phyloP scores from a whole-genome alignment of 1,284 basidiomycete genomes.

The Ganoderma sinense region DNA sequence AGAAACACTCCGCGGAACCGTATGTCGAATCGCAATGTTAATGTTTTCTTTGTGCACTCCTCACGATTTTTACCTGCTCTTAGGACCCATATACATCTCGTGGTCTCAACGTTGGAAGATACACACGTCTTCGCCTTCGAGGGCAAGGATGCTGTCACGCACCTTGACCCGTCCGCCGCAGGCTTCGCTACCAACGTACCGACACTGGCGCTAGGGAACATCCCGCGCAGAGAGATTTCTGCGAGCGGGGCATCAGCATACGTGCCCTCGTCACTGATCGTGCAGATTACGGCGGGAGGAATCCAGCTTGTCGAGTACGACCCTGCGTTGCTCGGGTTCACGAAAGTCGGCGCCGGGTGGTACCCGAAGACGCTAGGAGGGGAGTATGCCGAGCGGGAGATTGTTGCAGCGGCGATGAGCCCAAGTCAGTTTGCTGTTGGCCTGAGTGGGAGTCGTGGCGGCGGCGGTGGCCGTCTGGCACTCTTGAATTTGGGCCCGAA shows the following conservation, averaged over 20 bases:
- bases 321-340: slow-evolving; percentile 41
- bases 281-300: slow-evolving; percentile 75
- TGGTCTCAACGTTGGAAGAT: slow-evolving; percentile 63
- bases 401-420: slow-evolving; percentile 76
- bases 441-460: slow-evolving; percentile 51
- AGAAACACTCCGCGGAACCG: slow-evolving; percentile 56
- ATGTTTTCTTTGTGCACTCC: slow-evolving; percentile 32
- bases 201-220: slow-evolving; percentile 74
- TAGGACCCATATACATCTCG: slow-evolving; percentile 61
- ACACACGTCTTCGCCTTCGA: slow-evolving; percentile 62
- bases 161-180: slow-evolving; percentile 44
- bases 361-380: slow-evolving; percentile 35
- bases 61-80: background rate
- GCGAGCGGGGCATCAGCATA: slow-evolving; percentile 47
- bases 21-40: slow-evolving; percentile 44
- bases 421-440: slow-evolving; percentile 73
- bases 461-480: slow-evolving; percentile 64
- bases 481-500: slow-evolving; percentile 57
- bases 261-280: slow-evolving; percentile 58
- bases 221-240: slow-evolving; percentile 47
- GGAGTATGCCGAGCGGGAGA: slow-evolving; percentile 47
- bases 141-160: slow-evolving; percentile 45
- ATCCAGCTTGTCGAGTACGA: slow-evolving; percentile 66
- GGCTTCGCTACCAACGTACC: slow-evolving; percentile 57
- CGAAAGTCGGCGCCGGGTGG: slow-evolving; percentile 43